Percentiles rank a stretch among this genome's conserved stretches.
Conservation (phyloP, 441 rosid genomes). For the Adansonia gregorii region DNA sequence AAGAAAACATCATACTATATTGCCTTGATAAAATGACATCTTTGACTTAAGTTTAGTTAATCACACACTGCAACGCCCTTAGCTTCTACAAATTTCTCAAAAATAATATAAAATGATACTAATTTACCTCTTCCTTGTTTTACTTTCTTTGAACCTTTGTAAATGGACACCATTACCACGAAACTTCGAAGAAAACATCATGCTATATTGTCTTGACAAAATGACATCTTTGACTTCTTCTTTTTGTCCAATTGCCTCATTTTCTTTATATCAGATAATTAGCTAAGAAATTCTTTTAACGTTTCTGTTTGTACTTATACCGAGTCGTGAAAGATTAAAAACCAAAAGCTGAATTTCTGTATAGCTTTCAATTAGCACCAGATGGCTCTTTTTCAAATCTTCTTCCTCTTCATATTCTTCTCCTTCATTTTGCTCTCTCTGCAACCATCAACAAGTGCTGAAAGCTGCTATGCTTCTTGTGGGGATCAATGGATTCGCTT, state of each 20-base stretch:
- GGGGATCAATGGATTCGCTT: slow-evolving; percentile 33
- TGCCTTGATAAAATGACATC: neutral
- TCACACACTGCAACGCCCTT: too few species aligned
- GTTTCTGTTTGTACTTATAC: slow-evolving; percentile 3
- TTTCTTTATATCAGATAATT: neutral
- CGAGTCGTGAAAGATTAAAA: neutral
- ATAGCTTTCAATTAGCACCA: neutral
- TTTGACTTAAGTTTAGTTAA: neutral
- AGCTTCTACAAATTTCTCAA: too few species aligned
- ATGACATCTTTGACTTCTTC: neutral
- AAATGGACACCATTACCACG: neutral
- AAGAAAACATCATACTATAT: slow-evolving; percentile 2
- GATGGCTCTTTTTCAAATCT: slow-evolving; percentile 20
- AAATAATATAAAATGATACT: too few species aligned
- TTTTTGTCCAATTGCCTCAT: neutral
- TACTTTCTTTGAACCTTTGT: neutral
- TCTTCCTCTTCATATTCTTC: slow-evolving; percentile 19
- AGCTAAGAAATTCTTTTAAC: neutral
- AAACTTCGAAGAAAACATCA: neutral
- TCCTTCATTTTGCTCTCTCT: slow-evolving; percentile 12
- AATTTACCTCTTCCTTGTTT: too few species aligned
- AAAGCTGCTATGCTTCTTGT: neutral
- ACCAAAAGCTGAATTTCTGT: neutral
- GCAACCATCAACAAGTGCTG: neutral
- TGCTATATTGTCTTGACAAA: slow-evolving; percentile 9